Base-by-base conservation (phyloP, 1,284 basidiomycete species). In the Trametes polyzona region DNA sequence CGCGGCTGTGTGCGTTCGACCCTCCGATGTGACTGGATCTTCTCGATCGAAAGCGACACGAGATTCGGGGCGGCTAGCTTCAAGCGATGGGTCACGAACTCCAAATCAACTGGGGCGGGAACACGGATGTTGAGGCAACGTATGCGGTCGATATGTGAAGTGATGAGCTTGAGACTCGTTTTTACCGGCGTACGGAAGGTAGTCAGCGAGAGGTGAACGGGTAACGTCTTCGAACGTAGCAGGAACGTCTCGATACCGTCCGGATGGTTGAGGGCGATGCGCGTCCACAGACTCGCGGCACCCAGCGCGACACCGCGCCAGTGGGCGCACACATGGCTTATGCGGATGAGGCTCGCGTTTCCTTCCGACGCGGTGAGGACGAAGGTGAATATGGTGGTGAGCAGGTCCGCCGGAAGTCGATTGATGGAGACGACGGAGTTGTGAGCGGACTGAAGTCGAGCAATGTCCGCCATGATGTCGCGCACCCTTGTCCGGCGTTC, bases 371-470 rank as follows among this genome's bases (percentile, higher is more conserved):
- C 27, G 19, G 30, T 11, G 30, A 12, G 17, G 32, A 46, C 37
- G 41, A 47, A 49, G 32, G 39, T 30, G 37, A 52, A 48, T 4
- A 57, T 47, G 35, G 29, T 47, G 11, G 43, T 9, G 19, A 57
- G 46, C 4, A 57, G 44, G 23, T 57, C 55, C 4, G 37, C 40
- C 1, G 55, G 55, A 11, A 57, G 37, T 10, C 24, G 46, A 30
- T 52, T 48, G 21, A 50, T 23, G 17, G 40, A 32, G 9, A 21
- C 12, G 19, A 39, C 21, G 2, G 36, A 44, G 42, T 56, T 56
- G 4, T 47, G 48, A 21, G 33, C 17, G 1, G 48, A 16, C 12
- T 41, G 24, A 1, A 51, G 48, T 11, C 27, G 29, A 1, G 37
- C n/a, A n/a, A 41, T 47, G n/a, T 46, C 21, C 16, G 9, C 3